These are phyloP conservation scores for Litchi chinensis DNA, from an alignment of 345 rosid genomes.

Conservation along the genomic window DNA sequence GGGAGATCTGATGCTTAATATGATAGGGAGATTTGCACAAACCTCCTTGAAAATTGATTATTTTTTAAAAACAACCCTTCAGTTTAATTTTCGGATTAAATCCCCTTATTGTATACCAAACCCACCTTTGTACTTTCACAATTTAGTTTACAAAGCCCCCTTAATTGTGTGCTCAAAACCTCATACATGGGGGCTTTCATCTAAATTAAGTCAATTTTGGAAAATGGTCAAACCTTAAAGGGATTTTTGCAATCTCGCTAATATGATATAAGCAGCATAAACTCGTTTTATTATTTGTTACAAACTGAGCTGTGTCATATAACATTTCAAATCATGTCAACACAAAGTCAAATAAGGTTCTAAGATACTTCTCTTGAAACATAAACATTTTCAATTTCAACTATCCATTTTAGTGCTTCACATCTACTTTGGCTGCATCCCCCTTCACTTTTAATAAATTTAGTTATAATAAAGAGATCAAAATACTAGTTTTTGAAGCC, in stretches of 20 bases:
- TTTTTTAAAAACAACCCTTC: too few relatives aligned
- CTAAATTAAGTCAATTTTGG: too few relatives aligned
- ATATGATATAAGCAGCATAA: neutral
- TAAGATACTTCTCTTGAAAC: neutral
- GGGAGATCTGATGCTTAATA: neutral
- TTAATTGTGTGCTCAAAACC: too few relatives aligned
- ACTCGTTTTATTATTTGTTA: neutral
- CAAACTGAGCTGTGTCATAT: neutral
- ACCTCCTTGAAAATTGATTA: too few relatives aligned
- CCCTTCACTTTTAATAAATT: neutral
- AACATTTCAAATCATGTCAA: neutral
- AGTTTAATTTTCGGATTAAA: too few relatives aligned
- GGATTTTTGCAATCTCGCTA: too few relatives aligned
- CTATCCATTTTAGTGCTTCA: neutral
- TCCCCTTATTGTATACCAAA: too few relatives aligned
- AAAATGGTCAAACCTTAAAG: too few relatives aligned
- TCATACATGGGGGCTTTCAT: too few relatives aligned
- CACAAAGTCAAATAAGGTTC: neutral
- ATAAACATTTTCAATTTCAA: neutral
- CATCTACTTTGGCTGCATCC: neutral
- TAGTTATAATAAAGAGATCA: neutral
- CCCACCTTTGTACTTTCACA: too few relatives aligned
- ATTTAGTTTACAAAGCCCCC: too few relatives aligned
- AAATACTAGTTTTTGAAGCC: neutral
- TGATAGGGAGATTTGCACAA: too few relatives aligned